Percentiles rank a stretch among this genome's conserved stretches.
Evolutionary conservation across 805 yeast species (phyloP).

Genomic region (Metschnikowia gruessii): DNA sequence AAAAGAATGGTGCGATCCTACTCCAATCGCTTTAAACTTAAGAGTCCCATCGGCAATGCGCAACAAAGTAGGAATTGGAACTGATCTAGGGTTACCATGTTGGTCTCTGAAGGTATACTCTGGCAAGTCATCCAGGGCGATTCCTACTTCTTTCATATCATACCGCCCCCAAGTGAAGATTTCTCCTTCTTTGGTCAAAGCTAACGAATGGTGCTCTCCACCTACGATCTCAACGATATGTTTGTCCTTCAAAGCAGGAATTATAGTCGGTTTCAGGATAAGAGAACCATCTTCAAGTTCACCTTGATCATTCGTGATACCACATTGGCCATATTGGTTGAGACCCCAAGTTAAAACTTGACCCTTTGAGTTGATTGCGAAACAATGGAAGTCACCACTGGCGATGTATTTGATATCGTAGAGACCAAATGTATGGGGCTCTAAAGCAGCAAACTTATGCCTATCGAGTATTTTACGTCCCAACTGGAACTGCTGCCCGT

Average conservation of each 20-base stretch:
- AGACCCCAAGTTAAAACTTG: constrained; percentile 89
- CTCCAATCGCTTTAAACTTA: constrained; percentile 50
- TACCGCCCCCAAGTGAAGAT: constrained; percentile 85
- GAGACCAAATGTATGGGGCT: constrained; percentile 81
- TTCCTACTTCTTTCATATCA: constrained; percentile 92
- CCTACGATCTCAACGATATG: constrained; percentile 66
- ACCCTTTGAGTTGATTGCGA: constrained; percentile 77
- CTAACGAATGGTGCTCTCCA: constrained; percentile 92
- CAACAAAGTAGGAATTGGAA: constrained; percentile 80
- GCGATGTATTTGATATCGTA: constrained; percentile 77
- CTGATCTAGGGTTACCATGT: constrained; percentile 76
- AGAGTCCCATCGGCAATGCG: constrained; percentile 29
- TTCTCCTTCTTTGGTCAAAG: constrained; percentile 68
- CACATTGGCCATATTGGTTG: constrained; percentile 97
- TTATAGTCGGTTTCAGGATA: constrained; percentile 71
- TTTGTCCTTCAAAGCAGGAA: constrained; percentile 59
- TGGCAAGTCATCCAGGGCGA: constrained; percentile 64
- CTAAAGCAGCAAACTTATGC: constrained; percentile 67
- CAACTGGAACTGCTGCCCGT: constrained; percentile 88
- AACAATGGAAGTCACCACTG: constrained; percentile 93
- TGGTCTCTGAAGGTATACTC: constrained; percentile 70
- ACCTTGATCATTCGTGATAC: constrained; percentile 55
- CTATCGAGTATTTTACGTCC: constrained; percentile 85
- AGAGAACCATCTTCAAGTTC: constrained; percentile 83
- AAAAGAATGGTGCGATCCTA: constrained; percentile 90